Evolutionary conservation across 306 rosid species (phyloP).

Genomic region (Dalbergia oliveri): DNA sequence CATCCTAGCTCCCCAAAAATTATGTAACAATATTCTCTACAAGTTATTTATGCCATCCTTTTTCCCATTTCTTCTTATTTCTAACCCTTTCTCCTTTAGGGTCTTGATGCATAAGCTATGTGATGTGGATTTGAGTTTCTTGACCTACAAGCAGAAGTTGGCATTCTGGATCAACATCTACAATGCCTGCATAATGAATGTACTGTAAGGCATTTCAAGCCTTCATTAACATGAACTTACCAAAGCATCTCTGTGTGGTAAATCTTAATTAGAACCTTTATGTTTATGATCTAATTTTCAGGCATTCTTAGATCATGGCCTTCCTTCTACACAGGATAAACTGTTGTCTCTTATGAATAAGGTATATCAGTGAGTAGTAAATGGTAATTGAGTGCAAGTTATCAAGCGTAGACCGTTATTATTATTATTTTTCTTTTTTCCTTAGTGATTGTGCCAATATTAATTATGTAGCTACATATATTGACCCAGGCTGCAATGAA

Average conservation of each 20-base stretch:
- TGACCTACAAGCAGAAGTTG: slow-evolving; percentile 86
- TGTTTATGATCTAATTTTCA: slow-evolving; percentile 51
- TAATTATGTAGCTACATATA: slow-evolving; percentile 18
- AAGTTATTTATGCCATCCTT: slow-evolving; percentile 6
- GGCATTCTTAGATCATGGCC: slow-evolving; percentile 91
- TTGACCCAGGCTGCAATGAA: slow-evolving; percentile 76
- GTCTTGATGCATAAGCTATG: slow-evolving; percentile 68
- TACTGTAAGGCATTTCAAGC: slow-evolving; percentile 80
- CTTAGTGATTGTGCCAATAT: slow-evolving; percentile 17
- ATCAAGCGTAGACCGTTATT: not conserved
- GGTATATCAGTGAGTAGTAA: slow-evolving; percentile 46
- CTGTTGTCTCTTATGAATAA: slow-evolving; percentile 80
- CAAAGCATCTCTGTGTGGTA: not conserved
- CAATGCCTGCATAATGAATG: slow-evolving; percentile 98
- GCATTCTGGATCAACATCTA: slow-evolving; percentile 98
- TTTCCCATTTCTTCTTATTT: not conserved
- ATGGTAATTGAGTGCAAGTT: not conserved
- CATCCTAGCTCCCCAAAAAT: not conserved
- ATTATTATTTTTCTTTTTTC: not conserved
- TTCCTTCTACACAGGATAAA: slow-evolving; percentile 78
- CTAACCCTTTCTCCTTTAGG: slow-evolving; percentile 48
- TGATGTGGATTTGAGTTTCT: slow-evolving; percentile 70
- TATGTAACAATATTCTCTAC: not conserved
- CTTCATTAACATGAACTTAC: slow-evolving; percentile 13
- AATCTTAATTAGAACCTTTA: slow-evolving; percentile 7